A percentile compares a stretch with the other conserved stretches of the same genome.
These are phyloP conservation scores for Jacaranda mimosifolia DNA, from an alignment of 257 asterid species.

Conservation along the genomic window DNA sequence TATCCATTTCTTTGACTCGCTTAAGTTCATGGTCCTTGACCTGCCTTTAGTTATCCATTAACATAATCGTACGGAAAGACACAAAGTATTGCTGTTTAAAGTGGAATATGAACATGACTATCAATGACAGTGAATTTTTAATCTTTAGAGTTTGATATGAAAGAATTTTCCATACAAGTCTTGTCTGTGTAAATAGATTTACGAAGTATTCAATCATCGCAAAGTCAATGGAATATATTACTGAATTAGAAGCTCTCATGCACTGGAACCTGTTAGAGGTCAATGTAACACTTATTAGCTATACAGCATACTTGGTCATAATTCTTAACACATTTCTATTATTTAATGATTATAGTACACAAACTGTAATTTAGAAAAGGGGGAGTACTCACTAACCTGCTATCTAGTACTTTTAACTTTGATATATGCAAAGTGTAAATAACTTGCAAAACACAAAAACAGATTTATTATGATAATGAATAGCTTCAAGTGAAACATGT, in stretches of 20 bases:
- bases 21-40: constrained; percentile 74
- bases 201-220: constrained; percentile 23
- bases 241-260: neutral
- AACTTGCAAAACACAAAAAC: no score
- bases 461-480: no score
- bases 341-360: no score
- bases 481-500: no score
- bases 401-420: no score
- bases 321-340: no score
- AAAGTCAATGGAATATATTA: neutral
- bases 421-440: no score
- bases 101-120: constrained; percentile 8
- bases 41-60: constrained; percentile 56
- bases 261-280: no score
- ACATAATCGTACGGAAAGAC: constrained; percentile 32
- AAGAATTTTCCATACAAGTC: constrained; percentile 5
- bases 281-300: no score
- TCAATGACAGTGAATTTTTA: neutral
- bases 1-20: constrained; percentile 60
- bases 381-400: no score
- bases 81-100: constrained; percentile 11
- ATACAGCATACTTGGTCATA: no score
- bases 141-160: constrained; percentile 22
- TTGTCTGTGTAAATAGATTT: constrained; percentile 11
- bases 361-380: no score